phyloP scores from a whole-genome alignment of 106 monocot species.

The Narthecium ossifragum region DNA sequence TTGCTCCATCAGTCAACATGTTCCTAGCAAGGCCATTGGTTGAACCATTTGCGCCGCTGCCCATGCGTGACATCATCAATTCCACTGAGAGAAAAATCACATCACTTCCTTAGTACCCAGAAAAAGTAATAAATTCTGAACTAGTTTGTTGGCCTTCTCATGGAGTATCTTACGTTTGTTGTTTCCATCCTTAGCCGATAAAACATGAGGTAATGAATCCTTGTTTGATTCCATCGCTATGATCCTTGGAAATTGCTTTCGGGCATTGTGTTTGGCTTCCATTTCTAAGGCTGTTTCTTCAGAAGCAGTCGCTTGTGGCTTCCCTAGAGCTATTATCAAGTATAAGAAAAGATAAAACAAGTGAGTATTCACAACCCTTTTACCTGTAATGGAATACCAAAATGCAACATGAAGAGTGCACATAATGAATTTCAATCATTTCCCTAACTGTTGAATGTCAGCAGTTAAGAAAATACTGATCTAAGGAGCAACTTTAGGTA shows the following conservation, averaged over 20 bases:
- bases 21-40: slow-evolving; percentile 11
- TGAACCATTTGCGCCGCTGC: slow-evolving; percentile 1
- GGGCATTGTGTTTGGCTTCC: slow-evolving; percentile 23
- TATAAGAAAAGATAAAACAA: not conserved
- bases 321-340: slow-evolving; percentile 43
- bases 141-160: not conserved
- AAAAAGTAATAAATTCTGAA: not conserved
- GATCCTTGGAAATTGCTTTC: slow-evolving; percentile 16
- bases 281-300: slow-evolving; percentile 47
- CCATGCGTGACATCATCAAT: slow-evolving; percentile 9
- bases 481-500: not conserved
- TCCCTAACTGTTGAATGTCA: too few species aligned
- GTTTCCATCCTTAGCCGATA: slow-evolving; percentile 22
- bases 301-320: slow-evolving; percentile 54
- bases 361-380: not conserved
- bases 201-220: slow-evolving; percentile 18
- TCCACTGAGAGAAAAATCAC: slow-evolving; percentile 15
- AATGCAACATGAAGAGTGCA: too few species aligned
- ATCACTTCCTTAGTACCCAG: not conserved
- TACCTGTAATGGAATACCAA: not conserved
- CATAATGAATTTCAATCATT: too few species aligned
- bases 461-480: too few species aligned
- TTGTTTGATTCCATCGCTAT: slow-evolving; percentile 10
- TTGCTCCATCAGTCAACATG: slow-evolving; percentile 24
- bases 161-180: slow-evolving; percentile 20